Evolutionary conservation across 768 basidiomycete genomes (phyloP).

Genomic region (Leccinum ochraceum): DNA sequence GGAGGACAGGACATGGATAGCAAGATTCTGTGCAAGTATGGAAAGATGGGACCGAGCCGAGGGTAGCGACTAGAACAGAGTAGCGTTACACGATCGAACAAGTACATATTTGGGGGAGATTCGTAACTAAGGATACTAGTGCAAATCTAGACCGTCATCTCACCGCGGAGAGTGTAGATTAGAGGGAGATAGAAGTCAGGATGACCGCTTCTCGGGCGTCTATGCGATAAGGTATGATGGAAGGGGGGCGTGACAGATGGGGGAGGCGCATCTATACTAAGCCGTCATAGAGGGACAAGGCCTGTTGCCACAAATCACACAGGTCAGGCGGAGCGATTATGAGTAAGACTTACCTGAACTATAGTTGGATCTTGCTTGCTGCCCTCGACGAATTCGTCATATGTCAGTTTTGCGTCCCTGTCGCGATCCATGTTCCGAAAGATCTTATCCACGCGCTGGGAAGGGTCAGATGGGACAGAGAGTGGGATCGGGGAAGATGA

Average conservation of each 20-base stretch:
- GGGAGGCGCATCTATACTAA: constrained; percentile 60
- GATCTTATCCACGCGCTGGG: constrained; percentile 96
- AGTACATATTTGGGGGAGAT: constrained; percentile 24
- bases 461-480: constrained; percentile 13
- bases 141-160: constrained; percentile 15
- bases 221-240: constrained; percentile 25
- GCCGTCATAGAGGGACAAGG: constrained; percentile 92
- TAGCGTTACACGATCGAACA: constrained; percentile 30
- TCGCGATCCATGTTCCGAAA: constrained; percentile 97
- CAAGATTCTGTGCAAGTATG: constrained; percentile 76
- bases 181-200: constrained; percentile 28
- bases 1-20: constrained; percentile 78
- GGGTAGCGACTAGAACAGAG: constrained; percentile 26
- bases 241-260: constrained; percentile 3
- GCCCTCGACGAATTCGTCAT: constrained; percentile 97
- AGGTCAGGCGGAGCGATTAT: constrained; percentile 14
- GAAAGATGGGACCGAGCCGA: constrained; percentile 47
- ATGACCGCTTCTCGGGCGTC: constrained; percentile 22
- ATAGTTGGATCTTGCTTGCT: constrained; percentile 99
- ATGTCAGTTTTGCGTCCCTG: constrained; percentile 91
- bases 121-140: constrained; percentile 12
- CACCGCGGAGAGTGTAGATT: constrained; percentile 20
- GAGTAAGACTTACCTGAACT: constrained; percentile 70
- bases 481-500: constrained; percentile 15
- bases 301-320: constrained; percentile 47